Percentiles rank a stretch among this genome's conserved stretches.
Conservation (phyloP, 2,329 filamentous ascomycete genomes). For the Metarhizium humberi region DNA sequence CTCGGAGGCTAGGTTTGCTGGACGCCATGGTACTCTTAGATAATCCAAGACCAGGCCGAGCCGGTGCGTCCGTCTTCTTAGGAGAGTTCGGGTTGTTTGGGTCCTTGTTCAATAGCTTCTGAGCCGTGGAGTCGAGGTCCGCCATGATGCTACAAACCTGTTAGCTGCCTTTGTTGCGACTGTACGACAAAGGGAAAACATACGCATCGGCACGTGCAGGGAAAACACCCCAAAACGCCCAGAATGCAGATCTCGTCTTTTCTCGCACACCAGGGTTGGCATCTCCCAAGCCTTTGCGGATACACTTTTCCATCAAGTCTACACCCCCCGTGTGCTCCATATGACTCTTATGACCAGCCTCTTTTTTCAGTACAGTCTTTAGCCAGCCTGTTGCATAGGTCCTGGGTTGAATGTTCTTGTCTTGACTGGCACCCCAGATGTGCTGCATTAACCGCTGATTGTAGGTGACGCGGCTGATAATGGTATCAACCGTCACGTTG, state of each 20-base stretch:
- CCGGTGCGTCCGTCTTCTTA: constrained; percentile 36
- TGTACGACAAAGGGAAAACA: constrained; percentile 22
- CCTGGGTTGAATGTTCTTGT: constrained; percentile 88
- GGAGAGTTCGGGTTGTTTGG: constrained; percentile 68
- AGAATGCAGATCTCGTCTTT: constrained; percentile 76
- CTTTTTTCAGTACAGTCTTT: constrained; percentile 69
- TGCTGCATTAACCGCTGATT: constrained; percentile 77
- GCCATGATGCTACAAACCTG: constrained; percentile 57
- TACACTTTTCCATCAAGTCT: constrained; percentile 75
- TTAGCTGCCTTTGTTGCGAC: constrained; percentile 12
- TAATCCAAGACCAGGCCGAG: constrained; percentile 48
- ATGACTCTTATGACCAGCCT: constrained; percentile 67
- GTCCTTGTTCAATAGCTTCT: constrained; percentile 73
- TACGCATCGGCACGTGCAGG: constrained; percentile 65
- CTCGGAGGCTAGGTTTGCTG: constrained; percentile 61
- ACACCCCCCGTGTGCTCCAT: constrained; percentile 79
- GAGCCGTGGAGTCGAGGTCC: constrained; percentile 67
- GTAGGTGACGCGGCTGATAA: constrained; percentile 74
- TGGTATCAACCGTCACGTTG: constrained; percentile 68
- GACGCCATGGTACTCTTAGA: constrained; percentile 53
- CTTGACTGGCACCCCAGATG: constrained; percentile 69
- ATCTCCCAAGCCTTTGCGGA: constrained; percentile 83
- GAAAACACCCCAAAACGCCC: constrained; percentile 73
- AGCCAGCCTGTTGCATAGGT: constrained; percentile 75
- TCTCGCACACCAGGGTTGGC: constrained; percentile 86